These are phyloP conservation scores for Tylopilus subfusipes DNA, from an alignment of 768 basidiomycete genomes.

Conservation along the genomic window DNA sequence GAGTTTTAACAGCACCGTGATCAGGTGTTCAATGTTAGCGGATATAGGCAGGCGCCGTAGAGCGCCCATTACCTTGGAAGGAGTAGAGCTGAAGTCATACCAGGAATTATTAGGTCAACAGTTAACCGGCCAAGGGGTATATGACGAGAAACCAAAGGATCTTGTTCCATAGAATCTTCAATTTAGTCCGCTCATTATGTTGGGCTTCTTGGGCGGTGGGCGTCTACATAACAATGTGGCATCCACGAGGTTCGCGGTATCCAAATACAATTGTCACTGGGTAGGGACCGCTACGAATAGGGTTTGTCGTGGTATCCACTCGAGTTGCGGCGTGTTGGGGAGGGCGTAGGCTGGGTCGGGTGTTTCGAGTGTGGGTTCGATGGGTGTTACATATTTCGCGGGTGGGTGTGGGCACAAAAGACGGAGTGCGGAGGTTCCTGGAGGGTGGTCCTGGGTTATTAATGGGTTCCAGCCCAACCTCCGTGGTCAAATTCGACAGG, in stretches of 20 bases:
- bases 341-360: neutral
- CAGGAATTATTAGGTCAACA: neutral
- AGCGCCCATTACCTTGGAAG: too few relatives aligned
- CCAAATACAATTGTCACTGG: neutral
- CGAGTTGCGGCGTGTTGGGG: neutral
- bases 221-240: neutral
- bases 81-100: too few relatives aligned
- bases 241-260: neutral
- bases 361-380: neutral
- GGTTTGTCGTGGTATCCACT: neutral
- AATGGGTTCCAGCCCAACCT: neutral
- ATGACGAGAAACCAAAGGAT: neutral
- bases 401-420: neutral
- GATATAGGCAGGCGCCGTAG: too few relatives aligned
- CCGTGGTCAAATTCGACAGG: neutral
- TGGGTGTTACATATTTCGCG: neutral
- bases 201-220: too few relatives aligned
- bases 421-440: neutral
- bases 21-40: neutral
- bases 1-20: too few relatives aligned
- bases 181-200: neutral
- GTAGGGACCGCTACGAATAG: neutral
- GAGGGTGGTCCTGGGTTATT: too few relatives aligned
- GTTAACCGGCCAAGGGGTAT: neutral
- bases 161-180: too few relatives aligned